Evolutionary conservation across 73 alveolate species (phyloP).

Genomic region (Effrenium voratum): DNA sequence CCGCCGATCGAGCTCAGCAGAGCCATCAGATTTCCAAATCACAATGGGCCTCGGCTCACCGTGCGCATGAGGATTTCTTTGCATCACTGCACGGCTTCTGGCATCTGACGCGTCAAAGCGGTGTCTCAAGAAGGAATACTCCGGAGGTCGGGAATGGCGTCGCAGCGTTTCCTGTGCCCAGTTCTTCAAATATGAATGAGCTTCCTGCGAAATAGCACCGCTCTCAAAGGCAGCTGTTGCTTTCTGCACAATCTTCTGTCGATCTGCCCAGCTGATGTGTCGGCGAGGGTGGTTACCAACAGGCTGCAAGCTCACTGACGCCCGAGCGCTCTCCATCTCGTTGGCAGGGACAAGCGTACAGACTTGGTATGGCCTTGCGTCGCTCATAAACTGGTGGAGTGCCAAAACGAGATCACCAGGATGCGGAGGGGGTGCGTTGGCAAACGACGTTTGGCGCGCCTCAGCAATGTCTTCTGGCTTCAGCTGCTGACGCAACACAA

Average conservation of each 20-base stretch:
- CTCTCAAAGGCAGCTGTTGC: background rate
- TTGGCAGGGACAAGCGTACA: background rate
- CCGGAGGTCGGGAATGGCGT: background rate
- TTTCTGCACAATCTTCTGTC: background rate
- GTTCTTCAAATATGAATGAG: background rate
- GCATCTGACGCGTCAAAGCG: constrained; percentile 24
- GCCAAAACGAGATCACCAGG: background rate
- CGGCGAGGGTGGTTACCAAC: background rate
- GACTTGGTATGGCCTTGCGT: background rate
- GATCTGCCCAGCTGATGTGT: background rate
- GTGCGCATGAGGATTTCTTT: too few species aligned
- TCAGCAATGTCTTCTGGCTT: too few species aligned
- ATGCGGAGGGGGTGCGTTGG: too few species aligned
- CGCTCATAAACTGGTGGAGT: background rate
- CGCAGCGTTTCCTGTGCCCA: background rate
- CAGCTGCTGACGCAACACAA: too few species aligned
- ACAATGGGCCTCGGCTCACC: too few species aligned
- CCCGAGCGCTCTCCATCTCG: background rate
- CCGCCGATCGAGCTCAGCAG: too few species aligned
- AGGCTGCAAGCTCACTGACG: background rate
- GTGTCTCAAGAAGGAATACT: constrained; percentile 4
- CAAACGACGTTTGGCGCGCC: too few species aligned
- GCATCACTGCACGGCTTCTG: too few species aligned
- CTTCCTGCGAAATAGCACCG: background rate
- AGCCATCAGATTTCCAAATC: too few species aligned